A percentile compares a stretch with the other conserved stretches of the same genome.
Conservation (phyloP, 2,329 filamentous ascomycete species). For the Xylariaceae sp. region DNA sequence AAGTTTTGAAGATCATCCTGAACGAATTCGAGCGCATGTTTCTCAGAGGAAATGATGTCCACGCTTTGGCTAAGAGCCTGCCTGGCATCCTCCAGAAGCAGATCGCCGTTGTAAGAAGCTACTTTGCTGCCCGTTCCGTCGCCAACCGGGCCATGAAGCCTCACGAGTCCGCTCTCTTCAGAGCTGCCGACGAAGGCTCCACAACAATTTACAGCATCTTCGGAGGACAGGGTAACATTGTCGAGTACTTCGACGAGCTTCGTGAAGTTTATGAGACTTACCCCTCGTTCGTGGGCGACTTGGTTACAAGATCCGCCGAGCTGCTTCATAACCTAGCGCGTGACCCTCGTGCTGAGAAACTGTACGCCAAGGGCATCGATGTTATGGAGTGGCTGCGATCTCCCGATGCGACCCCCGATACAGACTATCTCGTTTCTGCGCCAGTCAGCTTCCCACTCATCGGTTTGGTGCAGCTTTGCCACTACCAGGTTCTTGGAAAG, state of each 20-base stretch:
- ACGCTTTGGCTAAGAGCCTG: constrained; percentile 77
- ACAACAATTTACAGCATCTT: constrained; percentile 91
- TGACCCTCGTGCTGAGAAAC: constrained; percentile 83
- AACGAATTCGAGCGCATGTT: constrained; percentile 97
- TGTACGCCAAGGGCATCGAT: constrained; percentile 95
- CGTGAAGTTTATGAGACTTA: constrained; percentile 89
- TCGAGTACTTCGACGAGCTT: constrained; percentile 98
- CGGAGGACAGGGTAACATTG: constrained; percentile 96
- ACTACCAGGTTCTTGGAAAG: constrained; percentile 93
- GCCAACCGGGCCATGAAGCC: constrained; percentile 81
- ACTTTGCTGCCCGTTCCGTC: constrained; percentile 83
- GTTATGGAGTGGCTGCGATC: constrained; percentile 90
- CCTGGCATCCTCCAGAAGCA: constrained; percentile 94
- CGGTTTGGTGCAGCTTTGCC: constrained; percentile 89
- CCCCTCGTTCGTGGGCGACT: constrained; percentile 80
- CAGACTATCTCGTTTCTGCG: constrained; percentile 89
- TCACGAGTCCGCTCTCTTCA: constrained; percentile 87
- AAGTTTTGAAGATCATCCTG: constrained; percentile 84
- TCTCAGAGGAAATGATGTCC: constrained; percentile 91
- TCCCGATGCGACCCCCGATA: constrained; percentile 82
- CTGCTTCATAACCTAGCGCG: constrained; percentile 80
- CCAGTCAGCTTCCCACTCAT: constrained; percentile 96
- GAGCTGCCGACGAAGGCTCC: constrained; percentile 77
- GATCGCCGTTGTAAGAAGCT: constrained; percentile 79
- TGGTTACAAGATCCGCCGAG: constrained; percentile 75